A percentile compares a stretch with the other conserved stretches of the same genome.
phyloP scores from a whole-genome alignment of 1,284 basidiomycete species.

The Ustilago crameri region DNA sequence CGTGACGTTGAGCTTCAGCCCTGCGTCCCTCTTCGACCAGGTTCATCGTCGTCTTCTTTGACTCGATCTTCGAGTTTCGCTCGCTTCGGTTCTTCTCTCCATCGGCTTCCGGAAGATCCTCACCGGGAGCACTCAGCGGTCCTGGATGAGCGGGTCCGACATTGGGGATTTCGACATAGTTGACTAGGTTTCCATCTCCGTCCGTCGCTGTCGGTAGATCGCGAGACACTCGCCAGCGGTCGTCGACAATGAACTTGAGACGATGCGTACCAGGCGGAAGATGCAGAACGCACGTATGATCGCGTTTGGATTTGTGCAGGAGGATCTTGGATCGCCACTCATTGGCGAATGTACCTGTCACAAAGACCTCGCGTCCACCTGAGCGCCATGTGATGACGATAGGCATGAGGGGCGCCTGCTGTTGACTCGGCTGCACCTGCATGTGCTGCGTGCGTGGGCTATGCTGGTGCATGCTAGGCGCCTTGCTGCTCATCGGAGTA shows the following conservation, averaged over 20 bases:
- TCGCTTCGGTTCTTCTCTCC: slow-evolving; percentile 38
- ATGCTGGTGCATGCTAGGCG: slow-evolving; percentile 4
- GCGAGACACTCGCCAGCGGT: slow-evolving; percentile 79
- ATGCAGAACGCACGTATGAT: slow-evolving; percentile 62
- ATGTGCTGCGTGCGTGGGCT: slow-evolving; percentile 14
- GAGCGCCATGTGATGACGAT: slow-evolving; percentile 59
- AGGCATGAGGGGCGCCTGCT: slow-evolving; percentile 35
- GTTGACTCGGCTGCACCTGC: slow-evolving; percentile 9
- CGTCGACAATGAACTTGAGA: slow-evolving; percentile 95
- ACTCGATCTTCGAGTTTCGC: slow-evolving; percentile 48
- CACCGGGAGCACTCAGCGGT: slow-evolving; percentile 60
- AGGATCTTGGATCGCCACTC: slow-evolving; percentile 72
- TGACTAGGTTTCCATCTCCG: slow-evolving; percentile 92
- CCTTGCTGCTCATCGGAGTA: slow-evolving; percentile 27
- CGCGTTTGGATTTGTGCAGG: slow-evolving; percentile 53
- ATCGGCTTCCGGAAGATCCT: slow-evolving; percentile 44
- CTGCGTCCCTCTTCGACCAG: slow-evolving; percentile 51
- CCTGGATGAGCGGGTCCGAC: slow-evolving; percentile 59
- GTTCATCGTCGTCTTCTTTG: slow-evolving; percentile 52
- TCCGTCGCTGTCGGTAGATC: slow-evolving; percentile 91
- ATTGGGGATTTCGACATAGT: slow-evolving; percentile 74
- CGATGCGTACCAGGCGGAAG: slow-evolving; percentile 89
- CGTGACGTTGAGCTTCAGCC: slow-evolving; percentile 52
- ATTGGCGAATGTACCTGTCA: slow-evolving; percentile 74
- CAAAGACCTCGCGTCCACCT: slow-evolving; percentile 70